Conservation (phyloP, 2,329 filamentous ascomycete species). For the Cladosporium sphaerospermum region DNA sequence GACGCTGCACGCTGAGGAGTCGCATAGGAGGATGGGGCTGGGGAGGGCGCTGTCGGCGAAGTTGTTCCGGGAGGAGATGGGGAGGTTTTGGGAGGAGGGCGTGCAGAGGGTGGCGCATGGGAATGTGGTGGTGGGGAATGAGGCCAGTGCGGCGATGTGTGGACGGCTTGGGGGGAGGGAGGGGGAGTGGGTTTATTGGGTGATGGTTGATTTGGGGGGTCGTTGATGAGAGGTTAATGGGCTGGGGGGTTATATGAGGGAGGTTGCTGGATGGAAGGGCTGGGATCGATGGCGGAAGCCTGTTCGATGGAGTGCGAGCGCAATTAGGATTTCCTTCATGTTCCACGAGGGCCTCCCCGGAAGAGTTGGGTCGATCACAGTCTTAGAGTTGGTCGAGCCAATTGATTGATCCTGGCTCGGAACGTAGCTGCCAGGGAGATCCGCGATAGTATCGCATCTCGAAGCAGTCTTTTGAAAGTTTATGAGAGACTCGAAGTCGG, state of each 20-base stretch:
- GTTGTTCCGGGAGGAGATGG: constrained; percentile 49
- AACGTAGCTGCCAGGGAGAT: no score
- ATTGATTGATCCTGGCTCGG: no score
- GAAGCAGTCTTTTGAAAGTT: no score
- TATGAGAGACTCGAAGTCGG: no score
- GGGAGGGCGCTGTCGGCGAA: constrained; percentile 57
- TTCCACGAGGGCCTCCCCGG: no score
- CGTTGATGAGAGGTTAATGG: not conserved
- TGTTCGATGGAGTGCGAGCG: no score
- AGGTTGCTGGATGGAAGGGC: no score
- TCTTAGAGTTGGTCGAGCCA: no score
- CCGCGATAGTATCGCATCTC: no score
- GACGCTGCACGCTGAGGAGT: constrained; percentile 54
- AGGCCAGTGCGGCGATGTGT: constrained; percentile 56
- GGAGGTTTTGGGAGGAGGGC: constrained; percentile 30
- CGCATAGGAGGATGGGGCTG: constrained; percentile 55
- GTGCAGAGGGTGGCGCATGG: constrained; percentile 52
- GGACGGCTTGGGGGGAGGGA: constrained; percentile 53
- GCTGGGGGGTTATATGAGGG: not conserved
- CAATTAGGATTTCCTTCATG: no score
- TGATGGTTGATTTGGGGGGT: constrained; percentile 37
- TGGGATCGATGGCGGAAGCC: no score
- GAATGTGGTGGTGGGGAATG: constrained; percentile 58
- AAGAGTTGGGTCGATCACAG: no score
- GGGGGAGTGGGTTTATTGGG: constrained; percentile 55